Evolutionary conservation across 495 filamentous ascomycete species (phyloP).

Genomic region (Xylaria telfairii): DNA sequence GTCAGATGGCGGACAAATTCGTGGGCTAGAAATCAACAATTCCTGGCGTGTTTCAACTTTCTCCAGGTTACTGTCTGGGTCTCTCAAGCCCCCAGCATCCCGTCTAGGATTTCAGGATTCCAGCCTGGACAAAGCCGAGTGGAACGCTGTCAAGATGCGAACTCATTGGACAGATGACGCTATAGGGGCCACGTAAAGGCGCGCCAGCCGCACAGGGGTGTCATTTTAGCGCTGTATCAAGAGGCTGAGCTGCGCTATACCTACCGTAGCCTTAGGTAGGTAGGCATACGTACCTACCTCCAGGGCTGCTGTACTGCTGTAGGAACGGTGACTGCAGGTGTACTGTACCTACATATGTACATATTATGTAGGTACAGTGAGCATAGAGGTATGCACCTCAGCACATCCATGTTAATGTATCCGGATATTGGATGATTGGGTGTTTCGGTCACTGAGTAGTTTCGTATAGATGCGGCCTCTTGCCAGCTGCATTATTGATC

Average conservation of each 20-base stretch:
- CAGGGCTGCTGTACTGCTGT: too few relatives aligned
- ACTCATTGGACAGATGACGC: conserved; percentile 22
- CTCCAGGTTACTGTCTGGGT: conserved; percentile 4
- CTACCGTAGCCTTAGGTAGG: background rate
- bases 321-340: background rate
- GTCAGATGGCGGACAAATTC: conserved; percentile 2
- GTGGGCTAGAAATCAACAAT: conserved; percentile 8
- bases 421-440: background rate
- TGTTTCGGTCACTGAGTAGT: background rate
- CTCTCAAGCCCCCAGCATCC: background rate
- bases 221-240: background rate
- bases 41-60: conserved; percentile 26
- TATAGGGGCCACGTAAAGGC: conserved; percentile 18
- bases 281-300: conserved; percentile 1
- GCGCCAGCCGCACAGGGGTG: background rate
- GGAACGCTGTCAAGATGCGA: conserved; percentile 12
- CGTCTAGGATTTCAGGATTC: background rate
- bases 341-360: background rate
- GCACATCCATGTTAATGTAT: background rate
- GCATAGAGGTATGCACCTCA: background rate
- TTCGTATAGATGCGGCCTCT: background rate
- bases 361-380: background rate
- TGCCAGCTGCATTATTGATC: background rate
- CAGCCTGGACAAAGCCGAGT: background rate
- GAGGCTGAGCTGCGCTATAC: conserved; percentile 14